phyloP scores from a whole-genome alignment of 805 yeast species.

The Ogataea polymorpha region DNA sequence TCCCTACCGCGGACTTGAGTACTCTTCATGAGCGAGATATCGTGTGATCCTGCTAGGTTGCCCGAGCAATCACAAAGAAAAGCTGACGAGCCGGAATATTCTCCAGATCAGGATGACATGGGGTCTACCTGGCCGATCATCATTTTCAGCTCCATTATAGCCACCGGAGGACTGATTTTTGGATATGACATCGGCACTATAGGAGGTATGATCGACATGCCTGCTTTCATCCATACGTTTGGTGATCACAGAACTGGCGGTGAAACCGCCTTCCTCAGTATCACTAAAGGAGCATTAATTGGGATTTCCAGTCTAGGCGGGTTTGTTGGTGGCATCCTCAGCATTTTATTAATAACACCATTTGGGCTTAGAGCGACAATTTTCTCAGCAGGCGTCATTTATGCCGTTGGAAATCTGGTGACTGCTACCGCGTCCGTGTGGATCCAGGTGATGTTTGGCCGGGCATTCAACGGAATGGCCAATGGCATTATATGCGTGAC shows the following conservation, averaged over 20 bases:
- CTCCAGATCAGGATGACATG: constrained; percentile 9
- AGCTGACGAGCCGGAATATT: not conserved
- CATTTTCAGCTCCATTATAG: constrained; percentile 25
- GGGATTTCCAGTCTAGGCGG: constrained; percentile 32
- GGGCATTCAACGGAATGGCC: constrained; percentile 32
- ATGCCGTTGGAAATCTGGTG: constrained; percentile 21
- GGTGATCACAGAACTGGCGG: constrained; percentile 20
- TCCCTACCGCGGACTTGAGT: not conserved
- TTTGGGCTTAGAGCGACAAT: constrained; percentile 28
- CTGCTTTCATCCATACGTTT: constrained; percentile 23
- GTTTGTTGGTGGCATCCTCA: constrained; percentile 31
- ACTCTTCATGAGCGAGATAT: constrained; percentile 1
- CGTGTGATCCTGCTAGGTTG: constrained; percentile 3
- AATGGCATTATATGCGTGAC: constrained; percentile 32
- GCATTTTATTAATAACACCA: constrained; percentile 22
- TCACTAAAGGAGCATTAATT: constrained; percentile 31
- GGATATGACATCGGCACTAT: constrained; percentile 38
- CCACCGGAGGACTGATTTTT: constrained; percentile 33
- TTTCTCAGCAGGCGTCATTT: constrained; percentile 21
- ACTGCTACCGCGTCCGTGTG: constrained; percentile 20
- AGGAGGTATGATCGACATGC: constrained; percentile 34
- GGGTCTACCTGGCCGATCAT: constrained; percentile 24
- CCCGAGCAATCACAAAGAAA: not conserved
- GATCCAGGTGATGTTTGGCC: constrained; percentile 27
- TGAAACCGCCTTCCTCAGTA: constrained; percentile 15